Evolutionary conservation across 805 yeast genomes (phyloP).

Genomic region (Blastobotrys peoriensis): DNA sequence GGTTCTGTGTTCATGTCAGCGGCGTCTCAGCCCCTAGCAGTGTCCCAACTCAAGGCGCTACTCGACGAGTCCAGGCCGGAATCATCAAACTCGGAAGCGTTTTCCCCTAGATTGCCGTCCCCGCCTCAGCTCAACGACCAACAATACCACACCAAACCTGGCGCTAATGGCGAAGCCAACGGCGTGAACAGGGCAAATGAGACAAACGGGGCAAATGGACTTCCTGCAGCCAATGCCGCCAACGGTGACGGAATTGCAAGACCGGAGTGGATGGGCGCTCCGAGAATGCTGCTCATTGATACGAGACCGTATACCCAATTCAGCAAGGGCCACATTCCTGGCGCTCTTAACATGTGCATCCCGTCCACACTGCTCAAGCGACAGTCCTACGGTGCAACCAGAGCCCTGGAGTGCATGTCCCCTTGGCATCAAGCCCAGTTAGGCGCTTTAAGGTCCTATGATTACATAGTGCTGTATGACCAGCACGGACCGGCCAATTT

Average conservation of each 20-base stretch:
- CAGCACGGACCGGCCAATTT: conserved; percentile 5
- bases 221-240: not conserved
- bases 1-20: not conserved
- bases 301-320: conserved; percentile 76
- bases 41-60: not conserved
- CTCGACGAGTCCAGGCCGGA: not conserved
- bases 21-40: not conserved
- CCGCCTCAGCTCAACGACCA: not conserved
- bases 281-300: conserved; percentile 52
- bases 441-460: conserved; percentile 18
- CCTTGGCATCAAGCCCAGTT: conserved; percentile 26
- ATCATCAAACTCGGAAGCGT: not conserved
- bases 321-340: conserved; percentile 48
- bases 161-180: not conserved
- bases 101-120: not conserved
- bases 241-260: not conserved
- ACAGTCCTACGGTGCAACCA: conserved; percentile 53
- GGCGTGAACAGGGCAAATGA: no score
- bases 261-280: not conserved
- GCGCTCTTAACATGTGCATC: conserved; percentile 70
- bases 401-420: conserved; percentile 33
- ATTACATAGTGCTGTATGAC: conserved; percentile 47
- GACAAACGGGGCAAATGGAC: not conserved
- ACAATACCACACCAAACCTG: not conserved
- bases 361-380: conserved; percentile 87